phyloP scores from a whole-genome alignment of 495 filamentous ascomycete species.

The Xanthoparmelia taractica region DNA sequence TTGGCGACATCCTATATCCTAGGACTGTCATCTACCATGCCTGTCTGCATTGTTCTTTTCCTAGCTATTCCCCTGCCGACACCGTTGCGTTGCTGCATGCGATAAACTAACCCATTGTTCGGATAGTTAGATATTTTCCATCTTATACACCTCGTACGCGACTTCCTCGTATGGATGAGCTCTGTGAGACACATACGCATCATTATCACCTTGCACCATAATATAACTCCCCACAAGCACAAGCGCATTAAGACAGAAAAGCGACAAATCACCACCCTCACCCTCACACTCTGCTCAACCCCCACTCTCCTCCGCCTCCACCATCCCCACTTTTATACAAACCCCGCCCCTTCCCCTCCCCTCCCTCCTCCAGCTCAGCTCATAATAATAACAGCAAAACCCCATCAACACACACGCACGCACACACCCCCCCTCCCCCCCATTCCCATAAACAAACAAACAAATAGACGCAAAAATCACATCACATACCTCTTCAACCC shows the following conservation, averaged over 20 bases:
- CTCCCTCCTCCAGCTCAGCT: too few relatives aligned
- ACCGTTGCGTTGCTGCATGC: background rate
- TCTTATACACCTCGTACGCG: slow-evolving; percentile 64
- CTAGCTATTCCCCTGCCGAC: background rate
- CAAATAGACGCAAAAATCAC: background rate
- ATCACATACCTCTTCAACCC: slow-evolving; percentile 28
- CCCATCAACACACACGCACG: too few relatives aligned
- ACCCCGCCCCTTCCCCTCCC: too few relatives aligned
- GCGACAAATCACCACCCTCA: too few relatives aligned
- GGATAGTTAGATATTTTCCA: slow-evolving; percentile 55
- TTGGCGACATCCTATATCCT: background rate
- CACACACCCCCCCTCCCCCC: too few relatives aligned
- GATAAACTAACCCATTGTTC: background rate
- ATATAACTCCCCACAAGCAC: too few relatives aligned
- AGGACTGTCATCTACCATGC: background rate
- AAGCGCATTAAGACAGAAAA: too few relatives aligned
- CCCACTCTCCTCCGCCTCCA: too few relatives aligned
- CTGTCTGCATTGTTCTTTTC: too few relatives aligned
- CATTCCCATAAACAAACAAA: background rate
- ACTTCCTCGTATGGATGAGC: slow-evolving; percentile 75
- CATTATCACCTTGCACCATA: background rate
- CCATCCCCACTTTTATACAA: too few relatives aligned
- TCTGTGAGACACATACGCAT: slow-evolving; percentile 29
- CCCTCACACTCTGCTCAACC: too few relatives aligned
- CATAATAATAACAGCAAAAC: too few relatives aligned